Evolutionary conservation across 805 yeast genomes (phyloP), one percentile per base, ranked within the genome.

Genomic region (Barnettozyma pratensis): DNA sequence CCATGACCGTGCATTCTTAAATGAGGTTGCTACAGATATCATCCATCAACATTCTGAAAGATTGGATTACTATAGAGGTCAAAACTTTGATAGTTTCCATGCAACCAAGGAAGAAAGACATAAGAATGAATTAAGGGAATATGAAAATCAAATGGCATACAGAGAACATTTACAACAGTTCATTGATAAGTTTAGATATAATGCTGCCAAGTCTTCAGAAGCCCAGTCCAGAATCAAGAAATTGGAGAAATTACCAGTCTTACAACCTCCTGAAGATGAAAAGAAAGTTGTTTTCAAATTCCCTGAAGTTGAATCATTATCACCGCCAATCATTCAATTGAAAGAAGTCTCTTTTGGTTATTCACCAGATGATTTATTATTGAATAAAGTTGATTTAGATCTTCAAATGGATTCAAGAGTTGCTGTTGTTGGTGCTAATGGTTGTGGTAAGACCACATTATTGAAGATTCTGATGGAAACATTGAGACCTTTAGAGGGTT

Each of bases 171-270:
- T 94, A 67, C 99, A 94, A 71, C 80, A 80, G 39, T 94, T 94
- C 67, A 91, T 94, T 65, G 99, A 94, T 72, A 94, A 92, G 68
- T 94, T 85, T 72, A 78, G 99, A 66, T 94, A 94, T 69, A 94
- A 92, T 68, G 99, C 99, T 3, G 98, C 97, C 35, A 92, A 91
- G 67, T 87, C 98, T 0, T 82, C 90, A 8, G 99, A 94, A 70
- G 99, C 99, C 0, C 99, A 94, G 69, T 90, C 97, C 6, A 84
- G 99, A 72, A 94, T 94, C 68, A 94, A 94, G 67, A 94, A 94
- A 65, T 77, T 94, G 71, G 99, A 94, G 67, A 94, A 94, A 64
- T 73, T 94, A 56, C 99, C 99, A 4, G 70, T 86, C 9, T 73
- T 94, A 62, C 97, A 92, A 65, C 85, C 96, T 37, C 99, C 99